Percentiles rank a stretch among this genome's conserved stretches.
phyloP scores from a whole-genome alignment of 164 flowering plant species.

The Vitis amurensis region DNA sequence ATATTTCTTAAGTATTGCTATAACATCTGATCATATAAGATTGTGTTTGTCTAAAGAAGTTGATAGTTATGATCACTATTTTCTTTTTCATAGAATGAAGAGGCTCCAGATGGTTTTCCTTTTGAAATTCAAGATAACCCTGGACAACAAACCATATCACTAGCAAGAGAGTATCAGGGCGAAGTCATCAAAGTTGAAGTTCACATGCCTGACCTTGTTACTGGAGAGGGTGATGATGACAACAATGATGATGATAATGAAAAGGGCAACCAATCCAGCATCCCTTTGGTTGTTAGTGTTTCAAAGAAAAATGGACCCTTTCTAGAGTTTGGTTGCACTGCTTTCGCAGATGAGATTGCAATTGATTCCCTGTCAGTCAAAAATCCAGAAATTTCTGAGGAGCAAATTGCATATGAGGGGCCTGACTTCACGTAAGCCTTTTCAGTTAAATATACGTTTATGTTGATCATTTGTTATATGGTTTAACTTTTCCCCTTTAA shows the following conservation, averaged over 20 bases:
- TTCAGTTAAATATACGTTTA: background rate
- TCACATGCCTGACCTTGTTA: conserved; percentile 68
- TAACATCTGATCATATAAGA: too few relatives aligned
- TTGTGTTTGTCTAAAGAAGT: too few relatives aligned
- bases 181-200: conserved; percentile 76
- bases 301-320: conserved; percentile 54
- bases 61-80: too few relatives aligned
- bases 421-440: conserved; percentile 80
- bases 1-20: too few relatives aligned
- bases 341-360: conserved; percentile 64
- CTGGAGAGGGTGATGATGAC: conserved; percentile 43
- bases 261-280: conserved; percentile 30
- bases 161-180: conserved; percentile 61
- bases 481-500: background rate
- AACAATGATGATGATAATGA: conserved; percentile 34
- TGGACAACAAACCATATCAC: conserved; percentile 50
- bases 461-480: background rate
- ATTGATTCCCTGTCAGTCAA: conserved; percentile 68
- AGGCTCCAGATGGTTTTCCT: conserved; percentile 60
- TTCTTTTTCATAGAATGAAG: conserved; percentile 45
- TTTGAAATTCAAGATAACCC: conserved; percentile 71
- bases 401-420: conserved; percentile 71
- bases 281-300: conserved; percentile 63
- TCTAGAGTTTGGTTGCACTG: conserved; percentile 66
- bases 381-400: conserved; percentile 59